A percentile compares a stretch with the other conserved stretches of the same genome.
Conservation (phyloP, 768 basidiomycete genomes). For the Imleria badia region DNA sequence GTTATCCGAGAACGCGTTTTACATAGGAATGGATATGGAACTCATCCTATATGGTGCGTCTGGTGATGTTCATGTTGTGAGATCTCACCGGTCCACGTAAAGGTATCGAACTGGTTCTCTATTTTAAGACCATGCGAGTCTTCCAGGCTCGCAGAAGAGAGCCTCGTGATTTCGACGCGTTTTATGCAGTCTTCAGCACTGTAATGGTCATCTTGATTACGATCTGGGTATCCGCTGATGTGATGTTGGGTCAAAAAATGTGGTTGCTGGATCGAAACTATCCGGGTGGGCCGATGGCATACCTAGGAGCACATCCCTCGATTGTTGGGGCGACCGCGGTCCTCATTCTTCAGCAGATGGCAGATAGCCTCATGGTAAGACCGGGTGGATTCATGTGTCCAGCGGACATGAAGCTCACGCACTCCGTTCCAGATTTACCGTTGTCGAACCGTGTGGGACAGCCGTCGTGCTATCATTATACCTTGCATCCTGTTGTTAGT, state of each 20-base stretch:
- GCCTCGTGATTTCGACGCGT: slow-evolving; percentile 1
- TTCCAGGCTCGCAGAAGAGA: neutral
- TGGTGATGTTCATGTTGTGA: neutral
- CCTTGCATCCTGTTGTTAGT: slow-evolving; percentile 12
- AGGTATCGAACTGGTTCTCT: slow-evolving; percentile 10
- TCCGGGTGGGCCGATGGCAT: slow-evolving; percentile 27
- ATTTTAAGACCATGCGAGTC: slow-evolving; percentile 11
- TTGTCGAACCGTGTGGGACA: slow-evolving; percentile 34
- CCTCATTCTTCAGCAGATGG: slow-evolving; percentile 31
- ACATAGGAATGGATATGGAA: too few species aligned
- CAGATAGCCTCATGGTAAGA: slow-evolving; percentile 26
- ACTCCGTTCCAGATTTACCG: slow-evolving; percentile 34
- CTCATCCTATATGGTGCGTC: too few species aligned
- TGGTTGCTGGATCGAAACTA: slow-evolving; percentile 32
- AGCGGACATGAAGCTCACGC: neutral
- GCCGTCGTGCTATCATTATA: slow-evolving; percentile 4
- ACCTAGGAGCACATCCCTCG: too few species aligned
- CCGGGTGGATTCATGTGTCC: neutral
- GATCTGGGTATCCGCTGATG: slow-evolving; percentile 14
- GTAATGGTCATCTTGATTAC: slow-evolving; percentile 26
- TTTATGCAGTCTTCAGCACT: slow-evolving; percentile 18
- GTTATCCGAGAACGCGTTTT: too few species aligned
- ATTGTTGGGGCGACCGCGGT: neutral
- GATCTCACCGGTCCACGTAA: neutral
- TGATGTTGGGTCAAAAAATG: slow-evolving; percentile 20